Evolutionary conservation across 768 basidiomycete species (phyloP).

Genomic region (Calocybe cyanea): DNA sequence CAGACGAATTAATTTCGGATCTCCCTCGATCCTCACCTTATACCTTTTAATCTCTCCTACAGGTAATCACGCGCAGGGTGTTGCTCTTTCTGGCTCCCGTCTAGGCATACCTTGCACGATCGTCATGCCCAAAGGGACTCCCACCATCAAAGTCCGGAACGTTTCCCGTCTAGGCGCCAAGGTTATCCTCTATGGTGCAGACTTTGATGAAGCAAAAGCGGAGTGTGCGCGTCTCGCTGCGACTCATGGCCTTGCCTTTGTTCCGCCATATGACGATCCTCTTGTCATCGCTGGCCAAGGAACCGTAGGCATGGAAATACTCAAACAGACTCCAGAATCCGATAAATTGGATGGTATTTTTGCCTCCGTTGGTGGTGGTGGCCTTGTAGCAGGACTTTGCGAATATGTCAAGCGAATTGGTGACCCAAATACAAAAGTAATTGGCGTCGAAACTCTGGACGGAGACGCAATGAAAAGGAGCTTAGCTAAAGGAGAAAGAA

Average conservation of each 20-base stretch:
- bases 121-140: constrained; percentile 95
- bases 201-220: constrained; percentile 95
- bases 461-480: constrained; percentile 92
- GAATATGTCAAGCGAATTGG: constrained; percentile 94
- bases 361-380: constrained; percentile 91
- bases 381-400: constrained; percentile 84
- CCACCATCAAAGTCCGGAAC: constrained; percentile 93
- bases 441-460: constrained; percentile 93
- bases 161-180: constrained; percentile 94
- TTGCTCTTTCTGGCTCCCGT: constrained; percentile 88
- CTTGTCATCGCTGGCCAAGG: constrained; percentile 97
- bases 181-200: constrained; percentile 84
- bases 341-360: constrained; percentile 83
- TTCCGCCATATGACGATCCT: constrained; percentile 97
- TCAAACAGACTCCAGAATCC: constrained; percentile 80
- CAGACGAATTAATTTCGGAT: constrained; percentile 9
- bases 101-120: constrained; percentile 96
- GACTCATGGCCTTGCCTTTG: constrained; percentile 76
- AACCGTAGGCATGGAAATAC: constrained; percentile 90
- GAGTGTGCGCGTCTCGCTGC: constrained; percentile 87
- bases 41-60: constrained; percentile 8
- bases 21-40: neutral
- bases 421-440: constrained; percentile 71
- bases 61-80: constrained; percentile 99
- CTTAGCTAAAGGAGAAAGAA: constrained; percentile 74